Percentiles rank a stretch among this genome's conserved stretches.
phyloP scores from a whole-genome alignment of 208 protist genomes.

The Trypanosomatidae sp. region DNA sequence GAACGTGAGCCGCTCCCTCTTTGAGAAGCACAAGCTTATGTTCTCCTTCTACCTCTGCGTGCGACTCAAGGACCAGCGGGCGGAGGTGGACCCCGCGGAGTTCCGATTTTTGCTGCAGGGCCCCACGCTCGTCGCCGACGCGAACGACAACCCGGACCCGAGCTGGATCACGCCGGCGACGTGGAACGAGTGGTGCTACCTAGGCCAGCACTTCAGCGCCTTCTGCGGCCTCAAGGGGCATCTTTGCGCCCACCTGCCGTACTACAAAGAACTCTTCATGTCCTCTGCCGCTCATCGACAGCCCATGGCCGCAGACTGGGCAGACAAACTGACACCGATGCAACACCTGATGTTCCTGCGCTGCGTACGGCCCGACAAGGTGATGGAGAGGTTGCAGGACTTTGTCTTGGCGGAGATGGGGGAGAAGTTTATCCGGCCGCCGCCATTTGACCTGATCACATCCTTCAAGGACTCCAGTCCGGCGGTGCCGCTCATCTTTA shows the following conservation, averaged over 20 bases:
- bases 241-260: conserved; percentile 69
- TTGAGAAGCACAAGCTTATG: conserved; percentile 96
- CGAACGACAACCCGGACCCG: conserved; percentile 76
- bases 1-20: conserved; percentile 95
- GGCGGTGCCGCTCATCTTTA: conserved; percentile 97
- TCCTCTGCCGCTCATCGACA: conserved; percentile 82
- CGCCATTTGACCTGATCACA: conserved; percentile 95
- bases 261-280: conserved; percentile 94
- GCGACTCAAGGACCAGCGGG: conserved; percentile 79
- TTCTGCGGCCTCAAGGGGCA: conserved; percentile 88
- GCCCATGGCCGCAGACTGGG: conserved; percentile 80
- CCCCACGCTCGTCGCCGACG: conserved; percentile 72
- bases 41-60: conserved; percentile 95
- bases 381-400: conserved; percentile 95
- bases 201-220: conserved; percentile 75
- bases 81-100: conserved; percentile 75
- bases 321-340: conserved; percentile 83
- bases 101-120: conserved; percentile 94
- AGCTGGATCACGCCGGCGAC: conserved; percentile 94
- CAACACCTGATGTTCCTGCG: conserved; percentile 96
- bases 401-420: conserved; percentile 94
- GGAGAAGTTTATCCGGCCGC: conserved; percentile 95
- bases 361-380: conserved; percentile 97
- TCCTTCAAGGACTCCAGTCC: conserved; percentile 95
- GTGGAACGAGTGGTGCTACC: conserved; percentile 93